Evolutionary conservation across 2,329 filamentous ascomycete species (phyloP).

Genomic region (Fusarium sp.): DNA sequence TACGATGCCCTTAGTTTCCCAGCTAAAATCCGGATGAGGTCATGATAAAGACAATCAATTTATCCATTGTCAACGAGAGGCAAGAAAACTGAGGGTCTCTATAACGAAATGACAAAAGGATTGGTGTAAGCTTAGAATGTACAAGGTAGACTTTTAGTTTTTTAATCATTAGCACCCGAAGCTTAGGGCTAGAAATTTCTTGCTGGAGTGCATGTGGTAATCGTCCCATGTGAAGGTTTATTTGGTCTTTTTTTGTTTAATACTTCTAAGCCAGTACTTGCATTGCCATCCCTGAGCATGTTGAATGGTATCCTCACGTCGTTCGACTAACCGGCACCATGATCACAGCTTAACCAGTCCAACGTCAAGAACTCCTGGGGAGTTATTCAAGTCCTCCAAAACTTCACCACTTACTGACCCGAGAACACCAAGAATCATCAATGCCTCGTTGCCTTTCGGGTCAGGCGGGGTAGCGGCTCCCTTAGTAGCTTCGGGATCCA

Average conservation of each 20-base stretch:
- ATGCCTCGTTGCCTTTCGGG: conserved; percentile 68
- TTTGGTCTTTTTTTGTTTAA: not conserved
- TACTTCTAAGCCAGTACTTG: not conserved
- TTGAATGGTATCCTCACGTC: not conserved
- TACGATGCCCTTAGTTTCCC: conserved; percentile 12
- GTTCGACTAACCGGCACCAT: too few relatives aligned
- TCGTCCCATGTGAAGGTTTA: not conserved
- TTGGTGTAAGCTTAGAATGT: not conserved
- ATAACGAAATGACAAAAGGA: not conserved
- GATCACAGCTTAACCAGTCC: conserved; percentile 59
- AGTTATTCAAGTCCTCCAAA: conserved; percentile 58
- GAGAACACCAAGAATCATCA: conserved; percentile 85
- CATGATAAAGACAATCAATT: conserved; percentile 13
- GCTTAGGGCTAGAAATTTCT: not conserved
- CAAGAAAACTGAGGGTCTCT: not conserved
- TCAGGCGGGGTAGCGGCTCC: conserved; percentile 37
- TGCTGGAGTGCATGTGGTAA: not conserved
- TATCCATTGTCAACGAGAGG: not conserved
- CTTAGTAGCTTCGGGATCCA: conserved; percentile 50
- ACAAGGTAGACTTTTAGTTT: not conserved
- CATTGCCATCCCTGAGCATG: not conserved
- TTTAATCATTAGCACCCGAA: too few relatives aligned
- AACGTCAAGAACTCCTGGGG: conserved; percentile 66
- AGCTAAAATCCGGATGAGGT: conserved; percentile 26
- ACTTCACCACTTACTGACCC: conserved; percentile 69